Evolutionary conservation across 345 rosid genomes (phyloP).

Genomic region (Cardamine resedifolia): DNA sequence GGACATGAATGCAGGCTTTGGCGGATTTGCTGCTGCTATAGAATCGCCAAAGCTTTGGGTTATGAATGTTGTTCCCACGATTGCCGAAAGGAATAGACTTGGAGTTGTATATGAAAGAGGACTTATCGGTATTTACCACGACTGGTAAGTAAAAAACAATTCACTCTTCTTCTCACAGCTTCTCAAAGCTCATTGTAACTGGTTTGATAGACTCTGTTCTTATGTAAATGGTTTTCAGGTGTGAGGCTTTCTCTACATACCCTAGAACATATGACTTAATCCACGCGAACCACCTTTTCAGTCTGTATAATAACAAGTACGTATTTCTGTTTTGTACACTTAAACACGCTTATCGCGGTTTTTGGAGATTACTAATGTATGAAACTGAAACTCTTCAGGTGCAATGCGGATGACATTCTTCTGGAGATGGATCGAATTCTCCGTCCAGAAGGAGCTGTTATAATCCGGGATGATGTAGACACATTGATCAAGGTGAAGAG

Average conservation of each 20-base stretch:
- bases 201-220: background rate
- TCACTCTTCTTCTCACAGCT: background rate
- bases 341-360: background rate
- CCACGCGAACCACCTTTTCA: slow-evolving; percentile 84
- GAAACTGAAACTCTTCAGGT: slow-evolving; percentile 45
- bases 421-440: slow-evolving; percentile 96
- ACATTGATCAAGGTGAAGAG: slow-evolving; percentile 76
- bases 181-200: background rate
- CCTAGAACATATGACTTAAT: slow-evolving; percentile 96
- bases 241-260: slow-evolving; percentile 98
- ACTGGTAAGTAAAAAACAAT: slow-evolving; percentile 54
- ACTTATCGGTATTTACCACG: slow-evolving; percentile 94
- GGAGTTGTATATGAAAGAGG: slow-evolving; percentile 91
- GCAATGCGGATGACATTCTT: slow-evolving; percentile 81
- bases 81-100: slow-evolving; percentile 72
- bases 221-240: slow-evolving; percentile 56
- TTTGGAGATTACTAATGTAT: slow-evolving; percentile 6
- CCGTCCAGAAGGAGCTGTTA: slow-evolving; percentile 96
- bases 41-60: slow-evolving; percentile 80
- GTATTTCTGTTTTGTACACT: slow-evolving; percentile 33
- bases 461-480: slow-evolving; percentile 87
- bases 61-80: slow-evolving; percentile 96
- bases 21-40: slow-evolving; percentile 93
- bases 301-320: slow-evolving; percentile 83
- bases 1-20: slow-evolving; percentile 99